phyloP scores from a whole-genome alignment of 106 monocot species.

The Ottelia alismoides region DNA sequence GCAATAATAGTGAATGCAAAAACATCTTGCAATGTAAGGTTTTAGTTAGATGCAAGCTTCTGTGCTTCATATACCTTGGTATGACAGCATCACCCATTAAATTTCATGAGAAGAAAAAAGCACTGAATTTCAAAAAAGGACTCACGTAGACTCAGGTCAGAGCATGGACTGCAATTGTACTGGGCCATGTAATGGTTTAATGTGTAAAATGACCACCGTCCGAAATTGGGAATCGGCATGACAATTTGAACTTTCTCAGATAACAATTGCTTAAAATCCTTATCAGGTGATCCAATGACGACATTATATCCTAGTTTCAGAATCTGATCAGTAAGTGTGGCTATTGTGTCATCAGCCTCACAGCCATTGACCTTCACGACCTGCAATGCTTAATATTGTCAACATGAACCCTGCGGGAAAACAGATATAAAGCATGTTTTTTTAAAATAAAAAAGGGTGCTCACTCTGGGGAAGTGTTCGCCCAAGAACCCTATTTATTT shows the following conservation, averaged over 20 bases:
- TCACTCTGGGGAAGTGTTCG: too few species aligned
- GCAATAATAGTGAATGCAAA: too few species aligned
- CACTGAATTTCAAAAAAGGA: slow-evolving; percentile 6
- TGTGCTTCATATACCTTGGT: too few species aligned
- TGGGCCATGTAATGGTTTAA: slow-evolving; percentile 79
- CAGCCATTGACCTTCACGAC: slow-evolving; percentile 73
- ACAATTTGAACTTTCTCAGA: slow-evolving; percentile 85
- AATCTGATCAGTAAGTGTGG: slow-evolving; percentile 76
- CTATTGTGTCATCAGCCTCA: slow-evolving; percentile 95
- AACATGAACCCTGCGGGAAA: slow-evolving; percentile 4
- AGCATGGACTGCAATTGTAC: slow-evolving; percentile 67
- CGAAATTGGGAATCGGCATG: slow-evolving; percentile 83
- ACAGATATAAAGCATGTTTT: slow-evolving; percentile 13
- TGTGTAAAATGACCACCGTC: slow-evolving; percentile 89
- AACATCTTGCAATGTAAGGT: too few species aligned
- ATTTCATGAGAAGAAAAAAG: neutral
- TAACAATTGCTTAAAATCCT: slow-evolving; percentile 98
- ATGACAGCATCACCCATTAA: too few species aligned
- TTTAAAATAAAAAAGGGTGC: too few species aligned
- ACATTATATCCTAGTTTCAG: slow-evolving; percentile 54
- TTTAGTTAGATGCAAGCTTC: too few species aligned
- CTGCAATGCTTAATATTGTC: slow-evolving; percentile 40
- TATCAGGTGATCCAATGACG: slow-evolving; percentile 94
- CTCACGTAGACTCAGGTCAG: slow-evolving; percentile 95
- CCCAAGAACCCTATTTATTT: too few species aligned